Percentiles rank a stretch among this genome's conserved stretches.
phyloP scores from a whole-genome alignment of 108 stramenopile genomes.

The Chaetoceros tenuissimus region DNA sequence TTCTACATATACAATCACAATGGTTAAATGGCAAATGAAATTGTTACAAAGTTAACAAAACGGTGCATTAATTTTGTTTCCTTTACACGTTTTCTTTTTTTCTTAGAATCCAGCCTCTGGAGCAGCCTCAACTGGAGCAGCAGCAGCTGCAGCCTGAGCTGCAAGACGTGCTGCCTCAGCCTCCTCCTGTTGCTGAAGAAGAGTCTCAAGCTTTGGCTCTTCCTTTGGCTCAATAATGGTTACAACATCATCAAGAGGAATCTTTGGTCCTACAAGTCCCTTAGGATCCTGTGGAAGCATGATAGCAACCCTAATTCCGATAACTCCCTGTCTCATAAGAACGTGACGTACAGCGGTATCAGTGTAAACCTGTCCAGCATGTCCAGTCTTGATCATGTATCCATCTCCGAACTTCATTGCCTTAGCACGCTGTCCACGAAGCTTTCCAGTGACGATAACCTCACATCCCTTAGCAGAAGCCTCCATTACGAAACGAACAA shows the following conservation, averaged over 20 bases:
- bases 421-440: constrained; percentile 99
- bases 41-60: neutral
- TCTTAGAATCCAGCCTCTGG: constrained; percentile 1
- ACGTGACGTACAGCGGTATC: constrained; percentile 98
- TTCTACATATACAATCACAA: neutral
- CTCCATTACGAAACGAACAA: constrained; percentile 99
- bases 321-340: constrained; percentile 98
- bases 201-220: constrained; percentile 58
- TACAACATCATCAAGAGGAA: constrained; percentile 87
- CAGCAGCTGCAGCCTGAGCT: constrained; percentile 24
- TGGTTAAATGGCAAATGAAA: too few species aligned
- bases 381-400: constrained; percentile 99
- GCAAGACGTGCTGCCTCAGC: constrained; percentile 28
- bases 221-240: constrained; percentile 88
- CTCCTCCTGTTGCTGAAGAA: constrained; percentile 59
- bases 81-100: neutral
- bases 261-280: constrained; percentile 80
- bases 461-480: constrained; percentile 99
- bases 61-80: constrained; percentile 1
- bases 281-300: constrained; percentile 98
- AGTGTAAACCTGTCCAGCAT: constrained; percentile 97
- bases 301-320: constrained; percentile 98
- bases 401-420: constrained; percentile 99
- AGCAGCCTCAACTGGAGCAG: constrained; percentile 10
- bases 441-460: constrained; percentile 99